Base-by-base conservation (phyloP, 208 protist genomes). In the Blechomonas ayalai region DNA sequence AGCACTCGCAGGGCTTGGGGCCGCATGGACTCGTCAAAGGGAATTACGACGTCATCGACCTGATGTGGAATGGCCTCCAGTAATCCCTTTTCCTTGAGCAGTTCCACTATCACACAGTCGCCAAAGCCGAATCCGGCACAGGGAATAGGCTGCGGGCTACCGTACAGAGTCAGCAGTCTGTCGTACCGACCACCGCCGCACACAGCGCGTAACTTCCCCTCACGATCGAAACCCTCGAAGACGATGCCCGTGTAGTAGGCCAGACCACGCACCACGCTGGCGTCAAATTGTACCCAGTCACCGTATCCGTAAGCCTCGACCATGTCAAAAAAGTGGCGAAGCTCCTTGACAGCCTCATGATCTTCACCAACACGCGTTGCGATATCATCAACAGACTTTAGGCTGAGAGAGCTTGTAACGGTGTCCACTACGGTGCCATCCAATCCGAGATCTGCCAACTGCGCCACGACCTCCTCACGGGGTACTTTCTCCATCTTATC, bases 241-340 rank as follows among this genome's bases (percentile, higher is more conserved):
- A 98, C 95, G 44, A 97, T 90, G 31, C 95, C 95, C 18, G 95
- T 98, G 79, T 98, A 98, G 64, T 98, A 98, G 1, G 92, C 86
- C 10, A 98, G 67, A 3, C 95, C 95, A 31, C 95, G 77, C 25
- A 98, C 94, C 12, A 98, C 89, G 41, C 80, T 96, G 18, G 90
- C 89, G 60, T 97, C 92, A 51, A 97, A 97, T 5, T 64, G 31
- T 23, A 97, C 52, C 90, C 89, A 98, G 52, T 98, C 93, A 7
- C 59, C 84, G 57, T 85, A 96, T 35, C 93, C 95, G 64, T 97
- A 98, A 16, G 75, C 81, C 36, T 80, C 66, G 19, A 95, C 61
- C 36, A 92, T 67, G 7, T 32, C 56, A 56, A 97, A 96, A 59
- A 97, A 85, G 20, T 71, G 37, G 13, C 54, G 41, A 4, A 97